Base-by-base conservation (phyloP, 2,329 filamentous ascomycete genomes). In the Ascomycota sp. region DNA sequence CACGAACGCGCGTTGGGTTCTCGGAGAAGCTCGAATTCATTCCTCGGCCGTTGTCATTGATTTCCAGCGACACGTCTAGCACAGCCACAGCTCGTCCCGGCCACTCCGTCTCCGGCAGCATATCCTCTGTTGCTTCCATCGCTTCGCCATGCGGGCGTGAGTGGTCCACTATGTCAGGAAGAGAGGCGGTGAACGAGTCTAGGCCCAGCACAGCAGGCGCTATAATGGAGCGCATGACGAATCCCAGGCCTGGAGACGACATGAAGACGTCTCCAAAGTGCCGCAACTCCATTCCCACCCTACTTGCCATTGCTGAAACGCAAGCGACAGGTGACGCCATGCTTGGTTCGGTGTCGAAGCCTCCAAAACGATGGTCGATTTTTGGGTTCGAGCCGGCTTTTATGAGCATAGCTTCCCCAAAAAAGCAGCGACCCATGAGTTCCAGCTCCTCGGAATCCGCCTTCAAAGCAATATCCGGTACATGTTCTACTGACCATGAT, bases 11-110 rank as follows among this genome's bases (percentile, higher is more conserved):
- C 9, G 82, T 92, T 27, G 79, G 77, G 1, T 92, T 92, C 44
- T 82, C 79, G 1, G 82, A 91, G 37, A 78, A 70, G 8, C 61
- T 91, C 20, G 80, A 91, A 48, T 83, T 78, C 37, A 85, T 85
- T 40, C 77, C 77, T 5, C 69, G 81, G 8, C 83, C 85, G 1
- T 54, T 91, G 12, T 93, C 85, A 2, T 60, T 85, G 13, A 72
- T 91, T 10, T 92, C 82, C 2, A 85, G 74, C 13, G 82, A 89
- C 46, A 82, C 80, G 0, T 75, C 81, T 27, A 83, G 75, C 44
- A 89, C 77, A 3, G 56, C 70, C 31, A 82, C 79, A 1, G 63
- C 74, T 12, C 66, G 71, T 19, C 65, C 65, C 4, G 69, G 71
- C 5, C 80, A 86, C 47, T 80, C 75, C 2, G 63, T 80, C 22